A percentile compares a stretch with the other conserved stretches of the same genome.
These are phyloP conservation scores for Lactifluus volemus DNA, from an alignment of 768 basidiomycete species.

Conservation along the genomic window DNA sequence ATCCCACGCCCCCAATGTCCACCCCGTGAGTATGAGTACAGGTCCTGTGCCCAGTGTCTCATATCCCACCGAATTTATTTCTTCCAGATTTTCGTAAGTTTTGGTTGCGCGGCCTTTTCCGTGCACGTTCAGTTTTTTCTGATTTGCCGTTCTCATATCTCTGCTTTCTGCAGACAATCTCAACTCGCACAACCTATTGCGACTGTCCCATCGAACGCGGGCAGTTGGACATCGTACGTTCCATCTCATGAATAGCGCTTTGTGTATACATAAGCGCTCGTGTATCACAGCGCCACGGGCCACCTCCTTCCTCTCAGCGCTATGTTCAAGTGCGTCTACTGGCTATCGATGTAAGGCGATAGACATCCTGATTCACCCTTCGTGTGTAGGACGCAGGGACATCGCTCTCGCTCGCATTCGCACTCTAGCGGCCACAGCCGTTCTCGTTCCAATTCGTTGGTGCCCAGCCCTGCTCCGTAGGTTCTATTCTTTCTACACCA, in stretches of 20 bases:
- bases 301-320: background rate
- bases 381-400: background rate
- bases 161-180: background rate
- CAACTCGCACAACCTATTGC: background rate
- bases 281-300: background rate
- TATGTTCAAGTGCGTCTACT: slow-evolving; percentile 1
- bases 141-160: background rate
- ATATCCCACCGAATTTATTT: background rate
- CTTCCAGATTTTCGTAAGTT: slow-evolving; percentile 9
- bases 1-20: background rate
- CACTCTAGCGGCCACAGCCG: background rate
- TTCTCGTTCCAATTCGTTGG: background rate
- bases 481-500: background rate
- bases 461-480: slow-evolving; percentile 5
- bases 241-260: background rate
- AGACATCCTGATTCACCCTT: background rate
- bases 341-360: background rate
- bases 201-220: background rate
- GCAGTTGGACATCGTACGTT: background rate
- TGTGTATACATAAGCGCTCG: background rate
- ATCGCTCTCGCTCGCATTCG: background rate
- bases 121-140: background rate
- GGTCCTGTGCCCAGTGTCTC: background rate
- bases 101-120: background rate
- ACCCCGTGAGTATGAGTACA: background rate